Evolutionary conservation across 2,329 filamentous ascomycete species (phyloP).

Genomic region (Colletotrichum lindemuthianum): DNA sequence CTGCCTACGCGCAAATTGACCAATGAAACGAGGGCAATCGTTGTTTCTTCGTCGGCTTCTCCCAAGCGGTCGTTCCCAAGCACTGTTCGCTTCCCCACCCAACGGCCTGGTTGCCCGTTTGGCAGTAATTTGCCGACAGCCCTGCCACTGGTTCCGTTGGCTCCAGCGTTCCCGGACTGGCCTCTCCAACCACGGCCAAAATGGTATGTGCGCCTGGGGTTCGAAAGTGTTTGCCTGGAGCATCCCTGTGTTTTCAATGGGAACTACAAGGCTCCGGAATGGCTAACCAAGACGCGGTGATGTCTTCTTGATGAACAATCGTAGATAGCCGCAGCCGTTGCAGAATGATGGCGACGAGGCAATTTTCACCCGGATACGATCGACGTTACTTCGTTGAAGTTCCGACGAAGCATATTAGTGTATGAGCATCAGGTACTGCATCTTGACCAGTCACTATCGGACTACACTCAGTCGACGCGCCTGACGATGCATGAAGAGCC

Average conservation of each 20-base stretch:
- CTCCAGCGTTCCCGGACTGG: not conserved
- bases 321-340: too few species aligned
- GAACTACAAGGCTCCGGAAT: too few species aligned
- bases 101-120: conserved; percentile 32
- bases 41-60: conserved; percentile 16
- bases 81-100: not conserved
- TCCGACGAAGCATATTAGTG: too few species aligned
- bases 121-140: not conserved
- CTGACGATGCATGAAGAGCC: too few species aligned
- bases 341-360: too few species aligned
- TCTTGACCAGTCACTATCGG: too few species aligned
- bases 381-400: too few species aligned
- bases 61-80: conserved; percentile 5
- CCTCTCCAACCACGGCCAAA: not conserved
- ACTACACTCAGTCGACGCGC: too few species aligned
- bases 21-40: conserved; percentile 15
- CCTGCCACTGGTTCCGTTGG: not conserved
- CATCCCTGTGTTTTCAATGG: conserved; percentile 6
- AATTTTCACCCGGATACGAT: too few species aligned
- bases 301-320: too few species aligned
- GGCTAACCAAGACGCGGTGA: too few species aligned
- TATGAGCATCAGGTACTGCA: too few species aligned
- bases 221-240: conserved; percentile 21
- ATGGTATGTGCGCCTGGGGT: not conserved
- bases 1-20: conserved; percentile 29